phyloP scores from a whole-genome alignment of 164 flowering plant species.

The Magnolia kwangsiensis region DNA sequence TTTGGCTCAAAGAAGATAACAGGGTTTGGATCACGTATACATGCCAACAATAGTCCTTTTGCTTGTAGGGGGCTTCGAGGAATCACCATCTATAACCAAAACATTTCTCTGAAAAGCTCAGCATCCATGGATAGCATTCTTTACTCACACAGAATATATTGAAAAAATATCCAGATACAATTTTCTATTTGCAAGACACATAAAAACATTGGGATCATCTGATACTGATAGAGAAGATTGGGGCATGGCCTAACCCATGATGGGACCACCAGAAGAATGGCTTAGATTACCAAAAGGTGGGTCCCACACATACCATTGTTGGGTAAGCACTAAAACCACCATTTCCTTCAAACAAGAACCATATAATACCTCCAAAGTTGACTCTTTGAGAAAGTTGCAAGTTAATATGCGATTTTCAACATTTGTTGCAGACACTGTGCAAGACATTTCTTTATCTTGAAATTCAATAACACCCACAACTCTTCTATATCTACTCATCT shows the following conservation, averaged over 20 bases:
- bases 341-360: not conserved
- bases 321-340: not conserved
- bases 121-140: conserved; percentile 2
- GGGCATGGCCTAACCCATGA: not conserved
- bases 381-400: no score
- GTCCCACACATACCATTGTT: not conserved
- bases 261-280: not conserved
- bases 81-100: conserved; percentile 64
- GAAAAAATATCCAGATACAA: not conserved
- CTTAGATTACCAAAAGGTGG: not conserved
- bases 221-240: no score
- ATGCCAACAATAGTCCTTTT: conserved; percentile 84
- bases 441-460: not conserved
- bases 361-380: no score
- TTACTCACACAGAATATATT: not conserved
- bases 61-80: conserved; percentile 94
- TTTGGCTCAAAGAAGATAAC: conserved; percentile 92
- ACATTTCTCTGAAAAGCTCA: not conserved
- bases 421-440: not conserved
- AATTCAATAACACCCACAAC: not conserved
- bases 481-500: not conserved
- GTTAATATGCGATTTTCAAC: no score
- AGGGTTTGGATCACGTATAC: conserved; percentile 93
- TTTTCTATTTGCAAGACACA: not conserved
- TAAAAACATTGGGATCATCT: no score